Percentiles rank a stretch among this genome's conserved stretches.
Conservation (phyloP, 2,329 filamentous ascomycete genomes). For the Fusarium keratoplasticum region DNA sequence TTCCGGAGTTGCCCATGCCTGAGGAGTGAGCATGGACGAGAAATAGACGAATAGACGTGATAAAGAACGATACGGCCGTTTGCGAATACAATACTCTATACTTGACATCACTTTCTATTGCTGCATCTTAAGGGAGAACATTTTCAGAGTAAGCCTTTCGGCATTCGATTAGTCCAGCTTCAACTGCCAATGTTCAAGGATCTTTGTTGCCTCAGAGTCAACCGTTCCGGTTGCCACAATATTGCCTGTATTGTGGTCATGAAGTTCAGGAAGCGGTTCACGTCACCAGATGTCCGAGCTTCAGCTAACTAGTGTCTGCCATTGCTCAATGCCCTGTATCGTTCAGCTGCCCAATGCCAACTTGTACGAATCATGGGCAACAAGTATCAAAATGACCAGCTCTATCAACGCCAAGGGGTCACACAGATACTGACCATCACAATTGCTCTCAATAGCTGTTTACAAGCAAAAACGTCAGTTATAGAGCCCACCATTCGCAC, state of each 20-base stretch:
- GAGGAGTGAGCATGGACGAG: not conserved
- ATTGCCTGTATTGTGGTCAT: no score
- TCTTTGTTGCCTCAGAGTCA: no score
- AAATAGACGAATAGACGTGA: not conserved
- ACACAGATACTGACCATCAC: not conserved
- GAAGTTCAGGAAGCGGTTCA: no score
- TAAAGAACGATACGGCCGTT: not conserved
- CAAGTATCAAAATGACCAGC: not conserved
- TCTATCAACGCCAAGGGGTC: not conserved
- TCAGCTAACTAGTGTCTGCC: no score
- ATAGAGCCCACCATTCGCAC: conserved; percentile 45
- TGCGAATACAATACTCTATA: not conserved
- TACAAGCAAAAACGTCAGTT: not conserved
- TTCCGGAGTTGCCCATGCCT: not conserved
- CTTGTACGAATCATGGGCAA: not conserved
- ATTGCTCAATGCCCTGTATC: not conserved
- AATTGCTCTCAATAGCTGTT: not conserved
- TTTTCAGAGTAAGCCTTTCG: no score
- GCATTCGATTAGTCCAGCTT: no score
- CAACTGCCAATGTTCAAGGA: no score
- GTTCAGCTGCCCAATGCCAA: not conserved
- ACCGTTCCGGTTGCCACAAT: no score
- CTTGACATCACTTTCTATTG: not conserved
- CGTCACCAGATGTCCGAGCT: no score
- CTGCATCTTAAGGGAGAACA: no score